Evolutionary conservation across 2,329 filamentous ascomycete species (phyloP).

Genomic region (Xylariaceae sp.): DNA sequence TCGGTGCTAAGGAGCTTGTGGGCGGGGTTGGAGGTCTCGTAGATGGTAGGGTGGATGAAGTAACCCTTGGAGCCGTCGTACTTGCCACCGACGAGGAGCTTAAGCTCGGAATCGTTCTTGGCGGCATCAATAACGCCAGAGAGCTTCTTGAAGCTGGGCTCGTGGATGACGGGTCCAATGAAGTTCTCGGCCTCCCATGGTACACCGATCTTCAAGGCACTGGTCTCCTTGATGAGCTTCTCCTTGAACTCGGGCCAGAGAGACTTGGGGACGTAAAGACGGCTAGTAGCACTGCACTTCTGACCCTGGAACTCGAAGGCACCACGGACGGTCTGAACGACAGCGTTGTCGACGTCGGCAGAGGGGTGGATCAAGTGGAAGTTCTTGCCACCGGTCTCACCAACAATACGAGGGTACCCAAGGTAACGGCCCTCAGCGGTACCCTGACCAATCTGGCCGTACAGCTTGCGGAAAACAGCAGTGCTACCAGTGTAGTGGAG

Average conservation of each 20-base stretch:
- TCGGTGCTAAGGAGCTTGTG: slow-evolving; percentile 73
- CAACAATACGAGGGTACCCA: slow-evolving; percentile 82
- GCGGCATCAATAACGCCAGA: slow-evolving; percentile 70
- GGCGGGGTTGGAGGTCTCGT: slow-evolving; percentile 64
- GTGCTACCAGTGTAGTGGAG: slow-evolving; percentile 95
- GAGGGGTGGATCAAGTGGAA: slow-evolving; percentile 78
- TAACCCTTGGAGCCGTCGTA: slow-evolving; percentile 75
- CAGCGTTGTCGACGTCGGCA: slow-evolving; percentile 74
- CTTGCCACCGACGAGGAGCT: slow-evolving; percentile 68
- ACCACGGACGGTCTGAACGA: slow-evolving; percentile 74
- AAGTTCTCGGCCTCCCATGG: slow-evolving; percentile 70
- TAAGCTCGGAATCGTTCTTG: slow-evolving; percentile 67
- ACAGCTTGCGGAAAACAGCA: slow-evolving; percentile 81
- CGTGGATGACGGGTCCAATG: slow-evolving; percentile 82
- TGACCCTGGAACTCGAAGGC: slow-evolving; percentile 90
- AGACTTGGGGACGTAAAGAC: slow-evolving; percentile 71
- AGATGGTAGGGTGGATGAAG: slow-evolving; percentile 80
- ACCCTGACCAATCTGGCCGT: slow-evolving; percentile 76
- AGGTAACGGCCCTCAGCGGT: slow-evolving; percentile 77
- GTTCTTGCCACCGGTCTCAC: slow-evolving; percentile 91
- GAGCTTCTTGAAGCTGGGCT: slow-evolving; percentile 75
- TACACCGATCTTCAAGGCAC: slow-evolving; percentile 64
- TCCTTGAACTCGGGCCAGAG: slow-evolving; percentile 67
- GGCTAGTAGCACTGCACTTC: slow-evolving; percentile 82
- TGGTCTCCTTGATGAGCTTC: slow-evolving; percentile 61